These are phyloP conservation scores for Tetracladium setigerum DNA, from an alignment of 495 filamentous ascomycete genomes.

Conservation along the genomic window DNA sequence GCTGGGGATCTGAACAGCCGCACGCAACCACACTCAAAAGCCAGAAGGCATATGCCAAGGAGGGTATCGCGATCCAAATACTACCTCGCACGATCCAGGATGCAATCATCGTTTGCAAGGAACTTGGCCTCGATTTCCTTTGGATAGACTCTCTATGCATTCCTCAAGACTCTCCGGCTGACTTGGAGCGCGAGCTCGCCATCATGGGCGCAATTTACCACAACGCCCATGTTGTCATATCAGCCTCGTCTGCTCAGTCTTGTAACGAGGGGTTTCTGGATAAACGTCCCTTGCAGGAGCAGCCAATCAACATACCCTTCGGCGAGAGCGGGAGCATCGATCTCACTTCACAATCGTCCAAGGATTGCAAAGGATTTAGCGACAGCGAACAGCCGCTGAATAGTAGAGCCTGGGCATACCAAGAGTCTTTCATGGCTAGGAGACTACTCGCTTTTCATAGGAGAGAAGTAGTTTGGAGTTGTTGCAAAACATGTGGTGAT, in stretches of 20 bases:
- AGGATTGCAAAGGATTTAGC: background rate
- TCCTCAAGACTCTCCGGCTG: background rate
- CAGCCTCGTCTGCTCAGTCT: background rate
- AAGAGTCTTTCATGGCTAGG: background rate
- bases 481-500: background rate
- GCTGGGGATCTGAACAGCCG: background rate
- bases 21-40: background rate
- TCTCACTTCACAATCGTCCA: background rate
- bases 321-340: background rate
- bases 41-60: background rate
- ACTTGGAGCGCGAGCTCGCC: background rate
- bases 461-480: background rate
- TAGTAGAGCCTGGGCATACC: background rate
- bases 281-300: background rate
- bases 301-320: background rate
- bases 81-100: background rate
- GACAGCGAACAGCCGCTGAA: background rate
- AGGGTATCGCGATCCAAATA: background rate
- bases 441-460: background rate
- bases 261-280: background rate
- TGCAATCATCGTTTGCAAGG: background rate
- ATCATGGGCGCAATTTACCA: background rate
- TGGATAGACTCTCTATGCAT: constrained; percentile 6
- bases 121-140: background rate
- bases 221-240: background rate